phyloP scores from a whole-genome alignment of 2,329 filamentous ascomycete species.

The Acephala macrosclerotiorum region DNA sequence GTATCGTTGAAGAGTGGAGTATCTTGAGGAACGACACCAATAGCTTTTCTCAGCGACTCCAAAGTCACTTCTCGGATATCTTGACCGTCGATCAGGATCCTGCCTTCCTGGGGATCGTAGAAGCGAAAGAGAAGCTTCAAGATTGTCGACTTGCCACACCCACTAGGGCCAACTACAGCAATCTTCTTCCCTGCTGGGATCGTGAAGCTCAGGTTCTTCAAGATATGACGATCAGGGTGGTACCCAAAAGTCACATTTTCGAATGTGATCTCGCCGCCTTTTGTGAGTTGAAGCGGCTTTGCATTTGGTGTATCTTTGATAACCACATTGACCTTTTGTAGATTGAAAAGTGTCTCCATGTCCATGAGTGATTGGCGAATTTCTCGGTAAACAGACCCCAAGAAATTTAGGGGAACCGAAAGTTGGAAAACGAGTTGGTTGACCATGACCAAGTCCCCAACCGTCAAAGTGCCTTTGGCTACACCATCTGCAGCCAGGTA shows the following conservation, averaged over 20 bases:
- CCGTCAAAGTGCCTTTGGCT: slow-evolving; percentile 79
- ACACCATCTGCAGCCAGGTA: slow-evolving; percentile 93
- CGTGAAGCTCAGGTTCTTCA: slow-evolving; percentile 83
- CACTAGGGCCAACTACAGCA: slow-evolving; percentile 92
- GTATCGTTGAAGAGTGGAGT: slow-evolving; percentile 97
- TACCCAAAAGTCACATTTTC: slow-evolving; percentile 97
- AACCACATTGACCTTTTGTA: slow-evolving; percentile 93
- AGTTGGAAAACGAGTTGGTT: slow-evolving; percentile 99
- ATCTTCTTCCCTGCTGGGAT: slow-evolving; percentile 97
- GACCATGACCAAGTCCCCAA: slow-evolving; percentile 97
- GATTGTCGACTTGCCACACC: slow-evolving; percentile 95
- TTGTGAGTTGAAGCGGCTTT: slow-evolving; percentile 72
- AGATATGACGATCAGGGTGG: slow-evolving; percentile 83
- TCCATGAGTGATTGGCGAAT: slow-evolving; percentile 92
- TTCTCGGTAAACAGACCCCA: slow-evolving; percentile 97
- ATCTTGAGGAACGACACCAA: slow-evolving; percentile 96
- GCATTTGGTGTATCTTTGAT: slow-evolving; percentile 82
- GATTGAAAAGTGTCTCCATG: slow-evolving; percentile 97
- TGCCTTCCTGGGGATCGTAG: slow-evolving; percentile 86
- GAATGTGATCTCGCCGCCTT: slow-evolving; percentile 89
- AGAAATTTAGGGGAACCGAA: slow-evolving; percentile 94
- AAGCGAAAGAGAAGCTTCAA: slow-evolving; percentile 90
- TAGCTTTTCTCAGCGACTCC: slow-evolving; percentile 82
- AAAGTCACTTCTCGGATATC: slow-evolving; percentile 85
- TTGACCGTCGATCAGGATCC: slow-evolving; percentile 91